Base-by-base conservation (phyloP, 495 filamentous ascomycete genomes). In the Penicillium samsonianum region DNA sequence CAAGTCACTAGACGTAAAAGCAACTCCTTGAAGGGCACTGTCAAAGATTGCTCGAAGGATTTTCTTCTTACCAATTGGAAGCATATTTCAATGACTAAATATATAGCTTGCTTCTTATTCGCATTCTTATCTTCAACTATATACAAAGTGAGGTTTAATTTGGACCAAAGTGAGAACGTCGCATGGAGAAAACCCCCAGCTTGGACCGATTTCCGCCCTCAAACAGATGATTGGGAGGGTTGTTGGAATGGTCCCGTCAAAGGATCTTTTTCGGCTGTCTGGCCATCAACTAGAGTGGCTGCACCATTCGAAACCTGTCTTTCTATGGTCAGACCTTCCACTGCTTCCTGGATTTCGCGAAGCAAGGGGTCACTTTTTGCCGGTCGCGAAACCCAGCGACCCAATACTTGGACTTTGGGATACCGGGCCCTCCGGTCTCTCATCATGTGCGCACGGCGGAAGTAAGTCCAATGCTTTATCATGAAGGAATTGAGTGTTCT, bases 261-360 rank as follows among this genome's bases (percentile, higher is more conserved):
- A 7, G 5, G 5, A 11, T 23, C 16, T 0, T 17, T 26, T 4
- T 50, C 10, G 1, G 4, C 17, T 6, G 8, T 6, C 14, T 41
- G 20, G n/a, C 37, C 10, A 1, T 9, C 53, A n/a, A 38, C 5
- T 5, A 17, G 7, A 10, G 35, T 40, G n/a, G 16, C 12, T 16
- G 23, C 0, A 12, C 22, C 35, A 10, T 8, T 41, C 0, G 54
- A 42, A 3, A 5, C 17, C 9, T 42, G 22, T 16, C 23, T 55
- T 2, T 28, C n/a, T 2, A 40, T 20, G 1, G 43, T 23, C 16
- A 43, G 23, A 8, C 2, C 16, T 10, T 38, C 4, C 4, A 50
- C 6, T 7, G 55, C 55, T 17, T 43, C 9, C 37, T 50, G 7
- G n/a, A 50, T 31, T 8, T 50, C 55, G 7, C 26, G 26, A 28